Evolutionary conservation across 2,329 filamentous ascomycete genomes (phyloP).

Genomic region (Ophiostoma angusticollis): DNA sequence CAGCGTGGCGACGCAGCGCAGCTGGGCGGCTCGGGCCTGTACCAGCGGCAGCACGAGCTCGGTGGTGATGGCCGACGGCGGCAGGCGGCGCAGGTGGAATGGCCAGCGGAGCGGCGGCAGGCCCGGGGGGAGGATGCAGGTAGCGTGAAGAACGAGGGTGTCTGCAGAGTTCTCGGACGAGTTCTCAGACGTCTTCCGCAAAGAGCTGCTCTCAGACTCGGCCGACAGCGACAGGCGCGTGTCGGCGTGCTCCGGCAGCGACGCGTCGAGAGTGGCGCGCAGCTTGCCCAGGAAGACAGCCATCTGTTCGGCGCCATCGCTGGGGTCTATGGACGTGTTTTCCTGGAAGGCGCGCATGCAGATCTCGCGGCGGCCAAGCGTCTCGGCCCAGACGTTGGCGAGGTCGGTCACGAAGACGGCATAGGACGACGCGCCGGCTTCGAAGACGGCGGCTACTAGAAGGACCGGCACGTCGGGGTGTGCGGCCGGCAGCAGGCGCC

Average conservation of each 20-base stretch:
- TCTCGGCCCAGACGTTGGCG: conserved; percentile 60
- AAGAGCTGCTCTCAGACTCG: no score
- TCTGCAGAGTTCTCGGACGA: conserved; percentile 19
- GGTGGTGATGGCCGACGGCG: conserved; percentile 29
- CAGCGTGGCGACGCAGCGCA: conserved; percentile 30
- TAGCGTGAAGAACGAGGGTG: conserved; percentile 42
- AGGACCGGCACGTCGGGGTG: conserved; percentile 42
- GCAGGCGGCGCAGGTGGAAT: conserved; percentile 39
- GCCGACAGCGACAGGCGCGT: conserved; percentile 19
- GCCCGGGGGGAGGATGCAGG: conserved; percentile 47
- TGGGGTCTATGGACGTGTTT: conserved; percentile 61
- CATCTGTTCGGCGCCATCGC: conserved; percentile 55
- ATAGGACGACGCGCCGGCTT: conserved; percentile 41
- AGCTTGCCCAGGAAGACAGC: conserved; percentile 53
- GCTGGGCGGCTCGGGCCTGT: conserved; percentile 29
- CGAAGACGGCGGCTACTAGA: conserved; percentile 49
- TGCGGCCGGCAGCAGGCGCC: conserved; percentile 35
- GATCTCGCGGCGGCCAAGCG: conserved; percentile 47
- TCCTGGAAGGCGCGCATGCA: conserved; percentile 47
- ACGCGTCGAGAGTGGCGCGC: conserved; percentile 36
- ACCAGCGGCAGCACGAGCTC: conserved; percentile 40
- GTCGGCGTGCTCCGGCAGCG: conserved; percentile 22
- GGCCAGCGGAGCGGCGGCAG: conserved; percentile 54
- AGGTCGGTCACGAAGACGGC: conserved; percentile 57
- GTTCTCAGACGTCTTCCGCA: no score